Conservation (phyloP, 164 flowering plant genomes). For the Vitis vinifera region ASM3070453v1 NC_081805.1:6189501-6190000, state of each 20-base stretch:
- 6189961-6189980: too few relatives aligned
- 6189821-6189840: conserved; percentile 23
- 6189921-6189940: too few relatives aligned
- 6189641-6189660: not conserved
- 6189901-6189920: too few relatives aligned
- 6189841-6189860: too few relatives aligned
- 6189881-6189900: too few relatives aligned
- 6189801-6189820: conserved; percentile 12
- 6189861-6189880: too few relatives aligned
- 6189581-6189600: conserved; percentile 6
- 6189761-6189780: not conserved
- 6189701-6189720: conserved; percentile 50
- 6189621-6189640: conserved; percentile 15
- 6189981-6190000: too few relatives aligned
- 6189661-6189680: too few relatives aligned
- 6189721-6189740: conserved; percentile 26
- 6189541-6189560: conserved; percentile 20
- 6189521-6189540: conserved; percentile 23
- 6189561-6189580: conserved; percentile 30
- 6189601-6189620: conserved; percentile 14
- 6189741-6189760: conserved; percentile 21
- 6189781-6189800: conserved; percentile 19
- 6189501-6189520: conserved; percentile 38
- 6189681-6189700: too few relatives aligned
- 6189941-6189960: too few relatives aligned